Evolutionary conservation across 805 yeast genomes (phyloP).

Genomic region (Ogataea trehaloabstinens): DNA sequence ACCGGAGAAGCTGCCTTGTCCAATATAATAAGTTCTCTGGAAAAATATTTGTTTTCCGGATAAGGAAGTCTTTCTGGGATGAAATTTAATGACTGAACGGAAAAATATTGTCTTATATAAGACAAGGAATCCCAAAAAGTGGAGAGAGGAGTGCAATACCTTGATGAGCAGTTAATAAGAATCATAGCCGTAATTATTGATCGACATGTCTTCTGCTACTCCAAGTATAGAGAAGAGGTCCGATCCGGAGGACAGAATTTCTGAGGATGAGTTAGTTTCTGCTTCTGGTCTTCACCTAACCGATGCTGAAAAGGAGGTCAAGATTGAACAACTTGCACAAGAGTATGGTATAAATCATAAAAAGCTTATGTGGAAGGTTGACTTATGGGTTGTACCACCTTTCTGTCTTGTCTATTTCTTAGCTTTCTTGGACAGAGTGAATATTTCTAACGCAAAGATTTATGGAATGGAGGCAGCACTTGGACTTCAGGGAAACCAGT

Average conservation of each 20-base stretch:
- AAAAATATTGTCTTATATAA: constrained; percentile 1
- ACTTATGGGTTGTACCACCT: constrained; percentile 71
- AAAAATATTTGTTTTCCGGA: not conserved
- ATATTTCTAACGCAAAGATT: constrained; percentile 76
- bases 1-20: not conserved
- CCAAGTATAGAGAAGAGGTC: constrained; percentile 19
- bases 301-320: constrained; percentile 23
- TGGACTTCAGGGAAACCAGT: constrained; percentile 54
- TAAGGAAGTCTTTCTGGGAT: not conserved
- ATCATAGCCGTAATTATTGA: not conserved
- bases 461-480: constrained; percentile 64
- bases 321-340: constrained; percentile 38
- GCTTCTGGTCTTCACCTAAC: constrained; percentile 16
- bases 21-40: not conserved
- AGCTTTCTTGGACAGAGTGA: constrained; percentile 78
- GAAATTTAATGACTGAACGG: not conserved
- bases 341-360: constrained; percentile 51
- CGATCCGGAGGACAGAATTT: constrained; percentile 15
- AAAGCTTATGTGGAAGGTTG: constrained; percentile 61
- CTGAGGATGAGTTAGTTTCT: constrained; percentile 7
- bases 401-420: constrained; percentile 71
- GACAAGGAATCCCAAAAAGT: not conserved
- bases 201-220: constrained; percentile 16
- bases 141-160: not conserved
- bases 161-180: too few species aligned